Conservation (phyloP, 2,329 filamentous ascomycete species). For the Claviceps sp. region DNA sequence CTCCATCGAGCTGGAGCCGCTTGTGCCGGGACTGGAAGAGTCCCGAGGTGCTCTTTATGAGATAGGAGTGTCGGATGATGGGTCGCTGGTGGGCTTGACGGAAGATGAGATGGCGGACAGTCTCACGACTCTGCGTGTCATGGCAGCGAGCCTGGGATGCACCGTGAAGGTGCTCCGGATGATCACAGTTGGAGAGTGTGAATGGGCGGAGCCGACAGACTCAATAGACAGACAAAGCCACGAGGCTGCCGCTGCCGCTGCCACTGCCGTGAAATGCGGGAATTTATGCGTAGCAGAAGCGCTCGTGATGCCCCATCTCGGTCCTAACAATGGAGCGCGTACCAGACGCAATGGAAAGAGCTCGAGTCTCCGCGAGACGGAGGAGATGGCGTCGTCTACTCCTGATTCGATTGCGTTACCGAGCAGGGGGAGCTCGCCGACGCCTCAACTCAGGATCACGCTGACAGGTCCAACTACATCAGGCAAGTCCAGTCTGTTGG, state of each 20-base stretch:
- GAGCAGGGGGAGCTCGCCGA: conserved; percentile 36
- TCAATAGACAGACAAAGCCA: conserved; percentile 16
- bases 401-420: conserved; percentile 13
- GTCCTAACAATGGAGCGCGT: conserved; percentile 14
- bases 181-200: conserved; percentile 74
- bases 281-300: conserved; percentile 83
- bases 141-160: conserved; percentile 88
- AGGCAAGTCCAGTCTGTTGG: conserved; percentile 83
- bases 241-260: conserved; percentile 9
- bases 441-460: conserved; percentile 72
- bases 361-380: background rate
- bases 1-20: conserved; percentile 37
- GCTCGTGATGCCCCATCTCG: conserved; percentile 62
- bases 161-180: conserved; percentile 67
- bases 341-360: background rate
- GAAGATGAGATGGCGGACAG: conserved; percentile 90
- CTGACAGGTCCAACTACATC: conserved; percentile 81
- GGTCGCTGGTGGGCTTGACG: conserved; percentile 74
- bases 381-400: background rate
- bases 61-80: conserved; percentile 91
- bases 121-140: conserved; percentile 67
- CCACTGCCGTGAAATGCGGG: conserved; percentile 21
- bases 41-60: conserved; percentile 90
- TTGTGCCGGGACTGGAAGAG: conserved; percentile 74
- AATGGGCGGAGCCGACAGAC: conserved; percentile 44